Conservation (phyloP, 2,329 filamentous ascomycete genomes). For the Ceratocystis destructans region DNA sequence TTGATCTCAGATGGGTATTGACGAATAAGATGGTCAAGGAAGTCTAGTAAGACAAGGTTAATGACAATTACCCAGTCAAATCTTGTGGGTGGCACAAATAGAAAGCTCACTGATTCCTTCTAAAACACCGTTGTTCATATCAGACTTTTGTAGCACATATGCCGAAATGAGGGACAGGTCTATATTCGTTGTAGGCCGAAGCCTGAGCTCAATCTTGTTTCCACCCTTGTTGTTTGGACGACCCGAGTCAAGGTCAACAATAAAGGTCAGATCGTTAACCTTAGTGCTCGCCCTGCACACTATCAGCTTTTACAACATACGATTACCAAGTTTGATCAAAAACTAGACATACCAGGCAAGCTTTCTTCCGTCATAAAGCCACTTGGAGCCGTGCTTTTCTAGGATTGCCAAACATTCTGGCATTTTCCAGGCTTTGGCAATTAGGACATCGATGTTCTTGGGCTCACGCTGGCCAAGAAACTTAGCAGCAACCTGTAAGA, state of each 20-base stretch:
- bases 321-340: background rate
- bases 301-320: background rate
- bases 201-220: slow-evolving; percentile 45
- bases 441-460: slow-evolving; percentile 36
- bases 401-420: slow-evolving; percentile 30
- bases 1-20: slow-evolving; percentile 58
- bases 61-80: background rate
- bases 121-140: slow-evolving; percentile 53
- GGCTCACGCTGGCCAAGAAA: slow-evolving; percentile 14
- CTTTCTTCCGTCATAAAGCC: slow-evolving; percentile 72
- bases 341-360: slow-evolving; percentile 57
- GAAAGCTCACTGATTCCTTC: slow-evolving; percentile 52
- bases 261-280: slow-evolving; percentile 36
- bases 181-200: slow-evolving; percentile 54
- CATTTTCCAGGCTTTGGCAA: slow-evolving; percentile 57
- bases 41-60: slow-evolving; percentile 32
- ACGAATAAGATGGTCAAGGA: slow-evolving; percentile 79
- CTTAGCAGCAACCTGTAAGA: slow-evolving; percentile 15
- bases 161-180: slow-evolving; percentile 50
- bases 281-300: slow-evolving; percentile 26
- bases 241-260: slow-evolving; percentile 56
- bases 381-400: slow-evolving; percentile 32
- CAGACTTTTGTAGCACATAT: slow-evolving; percentile 49
- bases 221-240: slow-evolving; percentile 22
- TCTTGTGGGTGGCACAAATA: background rate